Base-by-base conservation (phyloP, 257 asterid species). In the Coffea eugenioides region DNA sequence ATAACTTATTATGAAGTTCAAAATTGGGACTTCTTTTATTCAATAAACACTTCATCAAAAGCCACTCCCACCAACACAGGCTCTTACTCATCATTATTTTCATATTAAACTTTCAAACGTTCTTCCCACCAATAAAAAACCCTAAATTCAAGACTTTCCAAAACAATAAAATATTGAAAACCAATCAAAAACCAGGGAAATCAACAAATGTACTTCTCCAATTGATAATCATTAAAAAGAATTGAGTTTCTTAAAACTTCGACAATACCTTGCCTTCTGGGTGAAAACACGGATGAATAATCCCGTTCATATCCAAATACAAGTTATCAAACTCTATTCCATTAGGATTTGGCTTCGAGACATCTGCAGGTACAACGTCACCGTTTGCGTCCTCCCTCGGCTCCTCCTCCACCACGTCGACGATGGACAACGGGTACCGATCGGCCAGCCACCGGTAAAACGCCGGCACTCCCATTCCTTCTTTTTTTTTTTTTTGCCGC, bases 271-370 rank as follows among this genome's bases (percentile, higher is more conserved):
- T 90, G 86, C 98, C 98, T 62, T 95, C 97, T 2, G 98, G 98
- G 70, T 95, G 98, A 87, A 95, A 95, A 90, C 98, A 95, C 5
- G 98, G 98, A 81, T 95, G 98, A 85, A 95, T 95, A 56, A 95
- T 93, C 43, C 98, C 98, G 82, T 95, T 95, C 98, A 95, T 91
- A 69, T 95, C 98, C 88, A 95, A 84, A 85, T 95, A 95, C 81
- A 95, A 80, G 79, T 95, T 93, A 85, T 95, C 97, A 74, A 93
- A 91, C 86, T 95, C 99, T 73, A 93, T 82, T 80, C 97, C 98
- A 39, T 95, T 95, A 86, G 99, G 99, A 92, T 95, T 95, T 75
- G 93, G 93, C 78, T 76, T 89, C 6, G 94, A 86, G 43, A 93
- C 74, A 69, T 95, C 96, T 48, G 91, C 81, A 0, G 91, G 85